Evolutionary conservation across 441 rosid genomes (phyloP), one percentile per base, ranked within the genome.

Genomic region (Erodium texanum): DNA sequence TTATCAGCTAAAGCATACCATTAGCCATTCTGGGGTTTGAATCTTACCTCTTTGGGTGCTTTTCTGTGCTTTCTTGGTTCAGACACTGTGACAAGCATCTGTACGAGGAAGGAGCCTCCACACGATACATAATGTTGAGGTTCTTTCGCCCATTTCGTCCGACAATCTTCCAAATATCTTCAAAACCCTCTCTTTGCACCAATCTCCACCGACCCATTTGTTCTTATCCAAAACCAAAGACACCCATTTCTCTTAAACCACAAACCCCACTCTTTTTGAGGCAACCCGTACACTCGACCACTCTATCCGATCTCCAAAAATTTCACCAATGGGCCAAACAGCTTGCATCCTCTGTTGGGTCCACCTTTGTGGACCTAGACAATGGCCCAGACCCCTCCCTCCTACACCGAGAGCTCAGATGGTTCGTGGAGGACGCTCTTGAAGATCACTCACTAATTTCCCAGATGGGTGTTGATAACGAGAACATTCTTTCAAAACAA

Each of bases 301-400:
- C 90, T 41, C 45, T 82, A 10, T 80, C 82, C 19, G 89, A 88
- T 20, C 74, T 93, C 64, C 72, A 71, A 45, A 81, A 82, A 82
- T 91, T 96, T 95, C 85, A 87, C 59, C 66, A 70, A 3, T 93
- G 99, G 96, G 97, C 96, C 50, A 80, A 84, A 73, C 69, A 69
- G 48, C 80, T 87, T 6, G 84, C 92, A 29, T 69, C 82, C 65
- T 85, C 92, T 1, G 81, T 90, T 10, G 89, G 94, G 10, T 68
- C 80, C 9, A 75, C 94, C 11, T 83, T 85, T 67, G 68, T 50
- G 12, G 64, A 78, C 63, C 72, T 75, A 0, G 92, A 88, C 68
- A 82, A 86, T n/a, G 87, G 85, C 52, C 87, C 94, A 0, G 94
- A 87, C 64, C 80, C 95, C 52, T n/a, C 62, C 12, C 78, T 75